Percentiles rank a stretch among this genome's conserved stretches.
Conservation (phyloP, 768 basidiomycete genomes). For the Tylopilus plumbeoviolaceoides region DNA sequence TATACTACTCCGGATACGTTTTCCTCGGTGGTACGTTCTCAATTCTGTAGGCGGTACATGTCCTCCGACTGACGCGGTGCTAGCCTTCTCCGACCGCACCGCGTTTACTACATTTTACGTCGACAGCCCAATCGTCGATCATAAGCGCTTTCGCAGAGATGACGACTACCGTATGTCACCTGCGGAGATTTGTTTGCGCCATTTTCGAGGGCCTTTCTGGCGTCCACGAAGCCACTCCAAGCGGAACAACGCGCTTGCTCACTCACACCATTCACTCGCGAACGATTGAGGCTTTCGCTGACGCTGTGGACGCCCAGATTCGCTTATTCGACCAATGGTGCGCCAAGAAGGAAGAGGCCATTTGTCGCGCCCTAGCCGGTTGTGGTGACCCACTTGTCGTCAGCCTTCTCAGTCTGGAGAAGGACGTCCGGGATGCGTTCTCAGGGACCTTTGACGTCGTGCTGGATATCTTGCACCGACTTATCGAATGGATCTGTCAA, state of each 20-base stretch:
- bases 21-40: conserved; percentile 30
- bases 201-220: conserved; percentile 37
- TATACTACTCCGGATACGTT: conserved; percentile 30
- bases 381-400: conserved; percentile 40
- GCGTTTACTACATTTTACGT: conserved; percentile 63
- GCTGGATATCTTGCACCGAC: conserved; percentile 41
- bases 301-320: conserved; percentile 63
- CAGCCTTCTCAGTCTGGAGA: conserved; percentile 65
- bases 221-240: conserved; percentile 19
- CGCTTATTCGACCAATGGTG: conserved; percentile 66
- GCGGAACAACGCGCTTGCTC: conserved; percentile 21
- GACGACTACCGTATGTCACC: conserved; percentile 57
- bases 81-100: conserved; percentile 54
- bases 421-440: conserved; percentile 53
- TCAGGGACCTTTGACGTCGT: conserved; percentile 56
- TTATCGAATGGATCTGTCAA: conserved; percentile 30
- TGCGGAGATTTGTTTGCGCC: conserved; percentile 56
- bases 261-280: conserved; percentile 36
- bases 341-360: conserved; percentile 59
- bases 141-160: conserved; percentile 52
- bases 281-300: conserved; percentile 80
- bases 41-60: not conserved
- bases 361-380: conserved; percentile 57
- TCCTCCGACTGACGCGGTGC: not conserved
- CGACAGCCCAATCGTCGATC: conserved; percentile 62